Percentiles rank a stretch among this genome's conserved stretches.
phyloP scores from a whole-genome alignment of 306 rosid species.

The Spatholobus suberectus region DNA sequence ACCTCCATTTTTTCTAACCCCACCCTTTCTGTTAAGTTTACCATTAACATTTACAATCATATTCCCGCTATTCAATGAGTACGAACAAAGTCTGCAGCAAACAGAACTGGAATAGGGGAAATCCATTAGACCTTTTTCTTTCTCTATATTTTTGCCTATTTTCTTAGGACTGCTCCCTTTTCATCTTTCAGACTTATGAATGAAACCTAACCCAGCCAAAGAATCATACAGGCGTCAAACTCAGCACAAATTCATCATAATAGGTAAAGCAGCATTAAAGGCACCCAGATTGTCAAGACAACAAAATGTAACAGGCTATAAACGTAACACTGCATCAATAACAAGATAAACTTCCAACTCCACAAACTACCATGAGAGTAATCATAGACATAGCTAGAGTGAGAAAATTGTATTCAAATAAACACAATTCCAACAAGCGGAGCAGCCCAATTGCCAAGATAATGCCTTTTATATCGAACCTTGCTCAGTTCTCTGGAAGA shows the following conservation, averaged over 20 bases:
- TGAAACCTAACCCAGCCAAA: slow-evolving; percentile 1
- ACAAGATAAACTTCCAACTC: neutral
- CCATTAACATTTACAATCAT: neutral
- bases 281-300: slow-evolving; percentile 20
- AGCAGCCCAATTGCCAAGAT: slow-evolving; percentile 32
- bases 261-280: neutral
- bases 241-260: neutral
- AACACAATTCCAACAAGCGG: slow-evolving; percentile 40
- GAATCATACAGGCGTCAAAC: slow-evolving; percentile 10
- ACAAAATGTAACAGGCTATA: neutral
- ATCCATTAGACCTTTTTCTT: neutral
- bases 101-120: neutral
- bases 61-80: neutral
- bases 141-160: neutral
- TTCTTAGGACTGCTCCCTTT: neutral
- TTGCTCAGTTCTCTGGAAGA: slow-evolving; percentile 45
- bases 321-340: neutral
- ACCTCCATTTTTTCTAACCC: neutral
- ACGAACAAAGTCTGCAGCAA: neutral
- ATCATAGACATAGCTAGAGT: neutral
- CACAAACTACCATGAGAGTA: neutral
- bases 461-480: slow-evolving; percentile 30
- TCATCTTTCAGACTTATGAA: neutral
- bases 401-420: slow-evolving; percentile 24
- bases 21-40: neutral